A percentile compares a stretch with the other conserved stretches of the same genome.
Conservation (phyloP, 495 filamentous ascomycete species). For the Aspergillus incahuasiensis region DNA sequence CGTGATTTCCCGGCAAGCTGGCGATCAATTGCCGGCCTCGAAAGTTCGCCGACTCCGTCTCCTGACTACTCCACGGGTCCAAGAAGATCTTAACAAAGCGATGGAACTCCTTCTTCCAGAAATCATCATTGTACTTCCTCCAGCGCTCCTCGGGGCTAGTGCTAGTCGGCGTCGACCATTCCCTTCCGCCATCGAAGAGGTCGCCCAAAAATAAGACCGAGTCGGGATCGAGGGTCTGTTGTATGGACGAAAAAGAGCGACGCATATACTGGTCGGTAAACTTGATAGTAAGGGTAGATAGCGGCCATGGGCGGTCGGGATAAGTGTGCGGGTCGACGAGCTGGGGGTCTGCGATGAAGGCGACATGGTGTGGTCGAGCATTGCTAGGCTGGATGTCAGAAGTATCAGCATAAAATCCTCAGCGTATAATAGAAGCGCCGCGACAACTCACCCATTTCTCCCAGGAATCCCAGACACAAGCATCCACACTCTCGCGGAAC, state of each 20-base stretch:
- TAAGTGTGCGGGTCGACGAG: conserved; percentile 96
- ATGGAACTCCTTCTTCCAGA: conserved; percentile 78
- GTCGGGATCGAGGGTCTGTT: conserved; percentile 66
- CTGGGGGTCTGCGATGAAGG: conserved; percentile 94
- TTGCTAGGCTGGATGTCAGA: conserved; percentile 54
- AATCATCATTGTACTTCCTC: conserved; percentile 67
- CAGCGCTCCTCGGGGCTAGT: conserved; percentile 66
- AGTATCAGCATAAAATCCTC: not conserved
- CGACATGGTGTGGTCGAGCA: conserved; percentile 78
- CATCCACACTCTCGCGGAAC: conserved; percentile 61
- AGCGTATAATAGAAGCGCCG: too few relatives aligned
- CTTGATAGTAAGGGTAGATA: conserved; percentile 70
- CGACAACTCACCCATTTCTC: conserved; percentile 87
- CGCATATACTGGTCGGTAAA: conserved; percentile 88
- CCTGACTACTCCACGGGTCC: conserved; percentile 52
- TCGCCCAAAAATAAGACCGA: conserved; percentile 89
- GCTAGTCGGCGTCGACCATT: conserved; percentile 74
- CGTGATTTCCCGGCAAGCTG: conserved; percentile 90
- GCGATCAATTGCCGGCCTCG: conserved; percentile 64
- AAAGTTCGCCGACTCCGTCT: conserved; percentile 28
- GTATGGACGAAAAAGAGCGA: conserved; percentile 69
- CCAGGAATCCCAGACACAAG: conserved; percentile 83
- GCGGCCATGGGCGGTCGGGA: conserved; percentile 84
- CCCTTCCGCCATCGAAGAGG: conserved; percentile 91
- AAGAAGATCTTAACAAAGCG: conserved; percentile 79